A percentile compares a stretch with the other conserved stretches of the same genome.
These are phyloP conservation scores for Trypanosoma scelopori DNA, from an alignment of 208 protist species.

Conservation along the genomic window DNA sequence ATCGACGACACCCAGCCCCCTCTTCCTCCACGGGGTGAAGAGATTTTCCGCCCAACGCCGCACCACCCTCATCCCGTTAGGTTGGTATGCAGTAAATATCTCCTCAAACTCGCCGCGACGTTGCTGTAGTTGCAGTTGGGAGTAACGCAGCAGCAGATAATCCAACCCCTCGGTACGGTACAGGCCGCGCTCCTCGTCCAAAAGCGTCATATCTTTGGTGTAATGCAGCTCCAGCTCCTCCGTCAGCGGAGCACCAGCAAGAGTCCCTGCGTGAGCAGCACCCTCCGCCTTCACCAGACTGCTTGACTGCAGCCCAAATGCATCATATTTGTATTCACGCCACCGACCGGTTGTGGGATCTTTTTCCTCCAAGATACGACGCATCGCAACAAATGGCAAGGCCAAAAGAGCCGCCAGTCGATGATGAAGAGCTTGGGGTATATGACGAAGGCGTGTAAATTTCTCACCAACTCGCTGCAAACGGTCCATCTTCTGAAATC, in stretches of 20 bases:
- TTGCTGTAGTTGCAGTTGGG: conserved; percentile 37
- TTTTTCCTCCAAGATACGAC: not conserved
- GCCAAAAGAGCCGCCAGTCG: conserved; percentile 12
- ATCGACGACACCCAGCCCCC: not conserved
- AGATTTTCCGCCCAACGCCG: too few species aligned
- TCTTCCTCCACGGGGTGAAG: too few species aligned
- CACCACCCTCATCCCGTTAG: not conserved
- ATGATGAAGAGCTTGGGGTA: conserved; percentile 11
- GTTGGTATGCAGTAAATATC: conserved; percentile 22
- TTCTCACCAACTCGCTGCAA: not conserved
- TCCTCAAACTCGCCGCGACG: conserved; percentile 35
- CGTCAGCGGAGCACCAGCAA: not conserved
- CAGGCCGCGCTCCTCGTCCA: conserved; percentile 28
- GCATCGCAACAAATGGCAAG: conserved; percentile 12
- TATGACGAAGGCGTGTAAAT: not conserved
- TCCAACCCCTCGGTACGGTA: conserved; percentile 41
- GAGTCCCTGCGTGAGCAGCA: not conserved
- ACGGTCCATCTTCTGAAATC: conserved; percentile 41
- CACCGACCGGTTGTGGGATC: not conserved
- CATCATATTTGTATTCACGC: conserved; percentile 6
- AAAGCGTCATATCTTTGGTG: conserved; percentile 37
- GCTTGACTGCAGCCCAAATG: not conserved
- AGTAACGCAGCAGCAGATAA: conserved; percentile 44
- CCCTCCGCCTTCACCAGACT: not conserved
- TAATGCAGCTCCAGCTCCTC: conserved; percentile 28